Evolutionary conservation across 805 yeast genomes (phyloP).

Genomic region (Ogataea populi-albae): DNA sequence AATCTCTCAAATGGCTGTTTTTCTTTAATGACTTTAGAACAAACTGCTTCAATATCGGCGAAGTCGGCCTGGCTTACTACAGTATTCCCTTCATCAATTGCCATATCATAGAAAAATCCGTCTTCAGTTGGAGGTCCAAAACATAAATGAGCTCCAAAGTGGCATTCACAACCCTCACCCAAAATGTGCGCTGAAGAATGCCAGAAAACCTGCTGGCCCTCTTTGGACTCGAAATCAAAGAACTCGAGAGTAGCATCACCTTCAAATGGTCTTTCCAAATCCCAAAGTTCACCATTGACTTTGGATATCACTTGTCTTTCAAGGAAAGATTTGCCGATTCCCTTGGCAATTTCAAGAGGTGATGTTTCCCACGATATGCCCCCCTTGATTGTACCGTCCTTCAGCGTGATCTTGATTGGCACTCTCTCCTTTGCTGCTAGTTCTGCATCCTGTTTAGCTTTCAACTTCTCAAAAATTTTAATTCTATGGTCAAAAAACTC

Average conservation of each 20-base stretch:
- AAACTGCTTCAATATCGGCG: constrained; percentile 76
- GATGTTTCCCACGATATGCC: constrained; percentile 88
- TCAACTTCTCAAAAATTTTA: constrained; percentile 73
- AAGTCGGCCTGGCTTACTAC: constrained; percentile 82
- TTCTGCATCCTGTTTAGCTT: constrained; percentile 71
- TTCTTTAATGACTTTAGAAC: constrained; percentile 88
- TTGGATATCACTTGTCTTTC: constrained; percentile 91
- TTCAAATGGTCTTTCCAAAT: constrained; percentile 91
- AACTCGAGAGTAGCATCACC: constrained; percentile 65
- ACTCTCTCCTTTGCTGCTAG: constrained; percentile 55
- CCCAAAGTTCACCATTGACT: constrained; percentile 91
- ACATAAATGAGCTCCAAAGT: constrained; percentile 88
- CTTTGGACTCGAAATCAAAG: constrained; percentile 88
- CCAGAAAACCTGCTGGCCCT: constrained; percentile 96
- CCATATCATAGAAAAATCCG: constrained; percentile 96
- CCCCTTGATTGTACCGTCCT: constrained; percentile 77
- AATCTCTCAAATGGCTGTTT: constrained; percentile 94
- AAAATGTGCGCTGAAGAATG: constrained; percentile 97
- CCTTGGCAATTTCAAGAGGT: constrained; percentile 81
- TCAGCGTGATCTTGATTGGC: constrained; percentile 75
- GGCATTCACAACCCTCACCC: constrained; percentile 98
- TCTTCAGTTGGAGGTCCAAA: constrained; percentile 97
- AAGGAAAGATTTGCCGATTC: constrained; percentile 79
- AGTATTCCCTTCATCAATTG: constrained; percentile 71
- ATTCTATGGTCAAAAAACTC: constrained; percentile 77